These are phyloP conservation scores for Tylopilus rubrobrunneus DNA, from an alignment of 768 basidiomycete species.

Conservation along the genomic window DNA sequence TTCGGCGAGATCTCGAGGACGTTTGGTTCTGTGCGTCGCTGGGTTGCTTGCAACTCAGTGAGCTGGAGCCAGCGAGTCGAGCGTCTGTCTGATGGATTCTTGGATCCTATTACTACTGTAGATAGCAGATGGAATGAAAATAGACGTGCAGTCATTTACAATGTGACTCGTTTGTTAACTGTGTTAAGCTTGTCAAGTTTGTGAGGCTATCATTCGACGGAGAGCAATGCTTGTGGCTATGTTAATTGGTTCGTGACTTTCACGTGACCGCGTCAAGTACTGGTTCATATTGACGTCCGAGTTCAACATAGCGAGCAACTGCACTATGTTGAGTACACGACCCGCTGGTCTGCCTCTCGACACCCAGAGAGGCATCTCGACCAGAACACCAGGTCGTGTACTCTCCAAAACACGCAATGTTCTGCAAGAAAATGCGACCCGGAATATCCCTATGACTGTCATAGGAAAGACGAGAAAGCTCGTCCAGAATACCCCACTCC, in stretches of 20 bases:
- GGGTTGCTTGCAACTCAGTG: conserved; percentile 26
- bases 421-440: conserved; percentile 48
- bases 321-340: conserved; percentile 28
- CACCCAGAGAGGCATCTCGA: conserved; percentile 17
- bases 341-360: conserved; percentile 26
- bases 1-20: conserved; percentile 51
- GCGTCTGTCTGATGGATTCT: conserved; percentile 60
- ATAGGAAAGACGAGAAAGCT: conserved; percentile 44
- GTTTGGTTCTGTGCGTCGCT: conserved; percentile 44
- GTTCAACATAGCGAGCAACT: conserved; percentile 1
- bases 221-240: neutral
- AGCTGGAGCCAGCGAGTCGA: conserved; percentile 46
- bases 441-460: conserved; percentile 38
- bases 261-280: conserved; percentile 26
- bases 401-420: conserved; percentile 35
- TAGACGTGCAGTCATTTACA: too few relatives aligned
- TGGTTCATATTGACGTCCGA: conserved; percentile 13
- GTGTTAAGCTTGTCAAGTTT: too few relatives aligned
- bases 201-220: too few relatives aligned
- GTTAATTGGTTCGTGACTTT: neutral
- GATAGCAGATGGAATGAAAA: too few relatives aligned
- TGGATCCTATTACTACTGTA: too few relatives aligned
- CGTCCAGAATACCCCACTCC: conserved; percentile 35
- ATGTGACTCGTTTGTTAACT: too few relatives aligned
- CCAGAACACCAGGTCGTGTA: conserved; percentile 57